Evolutionary conservation across 176 grass and related monocot species (phyloP), one percentile per base, ranked within the genome.

Genomic region (Carex scoparia): DNA sequence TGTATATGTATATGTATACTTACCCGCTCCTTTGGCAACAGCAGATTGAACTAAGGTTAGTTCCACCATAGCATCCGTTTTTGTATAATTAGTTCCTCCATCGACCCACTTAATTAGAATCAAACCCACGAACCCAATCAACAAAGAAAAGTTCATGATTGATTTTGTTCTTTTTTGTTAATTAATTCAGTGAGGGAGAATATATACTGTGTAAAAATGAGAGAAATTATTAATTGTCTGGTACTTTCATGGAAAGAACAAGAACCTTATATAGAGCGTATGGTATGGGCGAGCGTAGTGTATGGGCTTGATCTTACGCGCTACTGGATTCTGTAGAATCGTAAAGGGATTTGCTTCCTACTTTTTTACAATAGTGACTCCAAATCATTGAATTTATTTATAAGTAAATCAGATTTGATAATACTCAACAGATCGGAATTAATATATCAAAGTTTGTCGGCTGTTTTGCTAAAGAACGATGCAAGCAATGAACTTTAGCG

Each of bases 41-140:
- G 85, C 85, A 87, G 85, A 87, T 61, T 64, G 4, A 70, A 87
- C 58, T 68, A 87, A 54, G 23, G 79, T 87, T 46, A 82, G 65
- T 58, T 28, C 79, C 77, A 87, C 79, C 49, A 81, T 27, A 55
- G 69, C 12, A 59, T 58, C 65, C 7, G 3, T 59, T 37, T 16
- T 49, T 69, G 31, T 65, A 74, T 40, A 40, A 40, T 71, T 82
- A 77, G 23, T 23, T 82, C 61, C 40, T 48, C 60, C 80, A 82
- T 82, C 10, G 12, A 82, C 80, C 38, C 16, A 82, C 13, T 10
- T 19, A 46, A 13, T 49, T 44, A 49, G 4, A 67, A 82, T 49
- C 18, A 82, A 28, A 65, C 61, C 37, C 40, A 82, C 67, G 23
- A 82, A 62, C 80, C 80, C 31, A 67, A 82, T 30, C n/a, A 82